Percentiles rank a stretch among this genome's conserved stretches.
phyloP scores from a whole-genome alignment of 2,329 filamentous ascomycete genomes.

The Fusarium musae region DNA sequence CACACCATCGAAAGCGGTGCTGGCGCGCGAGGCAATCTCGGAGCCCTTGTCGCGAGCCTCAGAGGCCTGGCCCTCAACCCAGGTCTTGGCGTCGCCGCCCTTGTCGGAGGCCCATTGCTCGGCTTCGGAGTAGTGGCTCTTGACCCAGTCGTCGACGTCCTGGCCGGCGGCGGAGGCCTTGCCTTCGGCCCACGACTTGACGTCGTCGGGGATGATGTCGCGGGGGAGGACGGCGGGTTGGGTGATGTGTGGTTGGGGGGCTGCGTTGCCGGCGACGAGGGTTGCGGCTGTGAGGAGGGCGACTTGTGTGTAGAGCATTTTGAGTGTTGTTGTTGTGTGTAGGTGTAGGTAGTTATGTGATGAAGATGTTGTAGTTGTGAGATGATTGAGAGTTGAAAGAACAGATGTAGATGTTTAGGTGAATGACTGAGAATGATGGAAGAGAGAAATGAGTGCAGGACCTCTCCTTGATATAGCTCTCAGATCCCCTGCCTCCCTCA shows the following conservation, averaged over 20 bases:
- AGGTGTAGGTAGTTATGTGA: neutral
- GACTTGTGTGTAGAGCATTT: slow-evolving; percentile 43
- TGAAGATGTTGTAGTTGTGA: neutral
- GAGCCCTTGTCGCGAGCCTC: slow-evolving; percentile 7
- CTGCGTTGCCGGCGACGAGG: slow-evolving; percentile 31
- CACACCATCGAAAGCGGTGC: slow-evolving; percentile 15
- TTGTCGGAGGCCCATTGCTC: slow-evolving; percentile 11
- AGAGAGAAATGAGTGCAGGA: neutral
- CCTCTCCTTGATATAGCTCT: slow-evolving; percentile 26
- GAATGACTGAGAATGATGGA: neutral
- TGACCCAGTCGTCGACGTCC: slow-evolving; percentile 14
- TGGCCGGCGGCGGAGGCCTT: slow-evolving; percentile 10
- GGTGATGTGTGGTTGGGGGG: slow-evolving; percentile 22
- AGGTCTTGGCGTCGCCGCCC: slow-evolving; percentile 21
- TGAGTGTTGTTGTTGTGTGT: neutral
- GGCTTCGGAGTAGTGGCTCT: slow-evolving; percentile 20
- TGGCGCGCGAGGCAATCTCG: slow-evolving; percentile 1
- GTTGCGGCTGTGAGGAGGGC: slow-evolving; percentile 35
- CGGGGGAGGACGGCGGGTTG: slow-evolving; percentile 23
- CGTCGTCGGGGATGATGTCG: slow-evolving; percentile 31
- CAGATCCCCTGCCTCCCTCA: slow-evolving; percentile 1
- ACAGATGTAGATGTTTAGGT: neutral
- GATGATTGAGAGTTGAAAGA: neutral
- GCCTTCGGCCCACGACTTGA: slow-evolving; percentile 26
- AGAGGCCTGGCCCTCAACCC: slow-evolving; percentile 7